Evolutionary conservation across 164 flowering plant genomes (phyloP).

Genomic region (Amborella trichopoda): DNA sequence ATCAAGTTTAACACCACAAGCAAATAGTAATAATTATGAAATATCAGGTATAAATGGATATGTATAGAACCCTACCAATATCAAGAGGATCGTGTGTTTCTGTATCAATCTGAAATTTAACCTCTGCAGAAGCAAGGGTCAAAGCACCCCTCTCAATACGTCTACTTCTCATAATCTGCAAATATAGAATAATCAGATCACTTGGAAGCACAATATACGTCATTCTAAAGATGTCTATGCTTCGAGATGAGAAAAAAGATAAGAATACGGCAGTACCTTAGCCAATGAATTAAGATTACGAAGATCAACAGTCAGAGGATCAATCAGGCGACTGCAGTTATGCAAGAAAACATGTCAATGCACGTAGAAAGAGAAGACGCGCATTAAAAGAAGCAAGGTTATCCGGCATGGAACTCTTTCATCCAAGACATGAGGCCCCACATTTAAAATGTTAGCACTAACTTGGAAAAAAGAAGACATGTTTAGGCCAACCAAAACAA

Average conservation of each 20-base stretch:
- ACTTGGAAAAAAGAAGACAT: too few species aligned
- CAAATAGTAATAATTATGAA: background rate
- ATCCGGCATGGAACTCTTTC: too few species aligned
- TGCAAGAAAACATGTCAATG: too few species aligned
- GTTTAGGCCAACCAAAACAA: too few species aligned
- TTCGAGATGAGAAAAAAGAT: too few species aligned
- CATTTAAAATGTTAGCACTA: too few species aligned
- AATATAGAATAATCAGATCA: background rate
- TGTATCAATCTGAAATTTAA: conserved; percentile 96
- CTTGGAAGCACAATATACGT: too few species aligned
- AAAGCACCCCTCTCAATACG: conserved; percentile 96
- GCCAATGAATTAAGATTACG: conserved; percentile 86
- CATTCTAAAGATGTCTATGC: too few species aligned
- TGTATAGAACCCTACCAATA: conserved; percentile 47
- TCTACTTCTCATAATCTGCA: conserved; percentile 85
- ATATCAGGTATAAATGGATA: background rate
- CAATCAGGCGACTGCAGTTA: conserved; percentile 74
- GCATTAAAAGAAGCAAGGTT: too few species aligned
- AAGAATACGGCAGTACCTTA: conserved; percentile 44
- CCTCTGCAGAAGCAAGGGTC: conserved; percentile 99
- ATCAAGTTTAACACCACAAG: background rate
- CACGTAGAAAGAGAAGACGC: too few species aligned
- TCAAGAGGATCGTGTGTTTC: conserved; percentile 99
- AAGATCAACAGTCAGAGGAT: conserved; percentile 76
- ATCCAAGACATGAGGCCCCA: too few species aligned